Base-by-base conservation (phyloP, 73 alveolate species). In the Stentor coeruleus region DNA sequence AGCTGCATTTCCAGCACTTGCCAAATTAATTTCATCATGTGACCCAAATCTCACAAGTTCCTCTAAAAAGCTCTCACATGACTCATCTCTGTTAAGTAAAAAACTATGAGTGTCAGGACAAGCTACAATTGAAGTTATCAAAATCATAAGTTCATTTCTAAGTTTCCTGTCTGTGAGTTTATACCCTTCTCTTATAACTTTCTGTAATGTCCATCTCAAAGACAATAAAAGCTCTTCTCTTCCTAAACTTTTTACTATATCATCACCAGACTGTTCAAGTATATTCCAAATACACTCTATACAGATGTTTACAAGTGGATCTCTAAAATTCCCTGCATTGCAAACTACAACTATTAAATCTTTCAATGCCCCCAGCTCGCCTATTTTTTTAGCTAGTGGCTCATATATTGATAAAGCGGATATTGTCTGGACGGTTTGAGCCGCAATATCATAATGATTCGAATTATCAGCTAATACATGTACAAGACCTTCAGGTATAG, bases 201-300 rank as follows among this genome's bases (percentile, higher is more conserved):
- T 94, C 82, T 95, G 97, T 74, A 96, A 95, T 40, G 97, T 84
- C 84, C 90, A 91, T 81, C 96, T 93, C 58, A 96, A 89, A 3
- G 97, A 88, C 30, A 94, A 76, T 3, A 96, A 94, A 49, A 95
- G 90, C 60, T 96, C 99, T 74, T 89, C 96, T 11, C 92, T 91
- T 39, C 97, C 98, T 95, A 96, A 91, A 74, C 91, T 86, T 74
- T 92, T 89, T 59, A 95, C 91, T 33, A 98, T 93, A 74, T 92
- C 89, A 3, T 86, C 92, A 14, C 99, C 99, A 6, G 92, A 98
- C 42, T 93, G 98, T 90, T 96, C 99, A 83, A 96, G 89, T 28
- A 96, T 92, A 81, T 96, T 96, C 99, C 99, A 96, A 31, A 96
- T 96, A 36, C 98, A 97, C 82, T 95, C 99, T 66, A 96, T 93